These are phyloP conservation scores for Rubia tinctorum DNA, from an alignment of 305 asterid genomes.

Conservation along the genomic window DNA sequence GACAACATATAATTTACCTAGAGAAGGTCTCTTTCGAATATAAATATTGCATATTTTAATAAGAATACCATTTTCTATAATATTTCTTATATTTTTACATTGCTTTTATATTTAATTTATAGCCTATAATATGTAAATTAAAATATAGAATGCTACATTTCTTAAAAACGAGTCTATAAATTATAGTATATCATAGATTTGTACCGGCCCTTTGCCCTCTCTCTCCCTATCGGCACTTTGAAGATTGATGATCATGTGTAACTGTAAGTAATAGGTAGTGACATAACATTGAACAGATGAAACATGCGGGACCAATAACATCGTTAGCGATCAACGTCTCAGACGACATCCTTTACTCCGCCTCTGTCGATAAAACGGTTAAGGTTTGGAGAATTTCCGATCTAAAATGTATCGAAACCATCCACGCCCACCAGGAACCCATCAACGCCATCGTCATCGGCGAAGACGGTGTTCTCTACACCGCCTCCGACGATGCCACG, in stretches of 20 bases:
- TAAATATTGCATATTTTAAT: no score
- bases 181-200: neutral
- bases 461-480: constrained; percentile 84
- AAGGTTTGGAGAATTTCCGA: constrained; percentile 88
- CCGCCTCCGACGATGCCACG: constrained; percentile 90
- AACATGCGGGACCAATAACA: constrained; percentile 72
- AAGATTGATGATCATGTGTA: neutral
- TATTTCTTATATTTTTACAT: no score
- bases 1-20: no score
- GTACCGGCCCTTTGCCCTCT: neutral
- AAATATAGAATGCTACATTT: no score
- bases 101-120: no score
- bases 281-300: constrained; percentile 37
- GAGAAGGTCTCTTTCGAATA: no score
- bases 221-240: neutral
- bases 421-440: constrained; percentile 87
- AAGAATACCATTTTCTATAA: no score
- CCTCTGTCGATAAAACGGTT: constrained; percentile 73
- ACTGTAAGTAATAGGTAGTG: no score
- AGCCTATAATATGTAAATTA: no score
- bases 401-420: constrained; percentile 82
- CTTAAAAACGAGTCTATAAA: no score
- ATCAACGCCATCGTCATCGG: constrained; percentile 66
- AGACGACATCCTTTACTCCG: constrained; percentile 75
- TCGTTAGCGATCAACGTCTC: constrained; percentile 69